Evolutionary conservation across 2,329 filamentous ascomycete genomes (phyloP), one percentile per base, ranked within the genome.

Genomic region (Plectosphaerella sp.): DNA sequence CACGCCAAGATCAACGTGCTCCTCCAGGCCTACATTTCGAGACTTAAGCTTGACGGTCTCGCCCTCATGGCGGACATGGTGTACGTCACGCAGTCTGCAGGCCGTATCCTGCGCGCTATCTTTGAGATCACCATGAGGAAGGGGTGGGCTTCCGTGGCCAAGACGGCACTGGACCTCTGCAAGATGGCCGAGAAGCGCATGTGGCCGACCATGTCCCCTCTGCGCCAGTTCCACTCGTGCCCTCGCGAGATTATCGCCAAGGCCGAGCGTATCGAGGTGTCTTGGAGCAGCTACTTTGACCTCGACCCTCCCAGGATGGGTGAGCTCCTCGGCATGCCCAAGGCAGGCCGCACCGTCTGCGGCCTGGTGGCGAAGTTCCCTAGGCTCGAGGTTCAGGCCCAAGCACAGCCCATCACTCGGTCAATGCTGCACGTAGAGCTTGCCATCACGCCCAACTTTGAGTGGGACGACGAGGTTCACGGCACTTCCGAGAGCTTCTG

Each of bases 101-200:
- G 94, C 33, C 91, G 94, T 80, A 97, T 99, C 61, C 76, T 99
- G 45, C 86, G 94, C 52, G 94, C 94, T 0, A 87, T 99, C 48
- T 99, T 97, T 59, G 95, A 99, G 72, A 97, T 99, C 51, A 88
- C 89, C n/a, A 73, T 99, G 59, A 96, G 93, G 73, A 97, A 97
- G 71, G 93, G 93, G 35, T 99, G 93, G 93, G 85, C 94, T 1
- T 87, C 86, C 15, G 94, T 97, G 4, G 90, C 94, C 9, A 96
- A 94, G 73, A 91, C 88, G 56, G 92, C 94, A 1, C 77, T 99
- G 42, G 90, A 96, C 62, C 80, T 99, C 50, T 99, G 95, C 74
- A 99, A 99, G 75, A 97, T 96, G 91, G 94, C 93, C 0, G 94
- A 99, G 75, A 96, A 96, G 78, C 83, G 95, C 48, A 99, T 99